phyloP scores from a whole-genome alignment of 345 rosid species.

The Brassica carinata region DNA sequence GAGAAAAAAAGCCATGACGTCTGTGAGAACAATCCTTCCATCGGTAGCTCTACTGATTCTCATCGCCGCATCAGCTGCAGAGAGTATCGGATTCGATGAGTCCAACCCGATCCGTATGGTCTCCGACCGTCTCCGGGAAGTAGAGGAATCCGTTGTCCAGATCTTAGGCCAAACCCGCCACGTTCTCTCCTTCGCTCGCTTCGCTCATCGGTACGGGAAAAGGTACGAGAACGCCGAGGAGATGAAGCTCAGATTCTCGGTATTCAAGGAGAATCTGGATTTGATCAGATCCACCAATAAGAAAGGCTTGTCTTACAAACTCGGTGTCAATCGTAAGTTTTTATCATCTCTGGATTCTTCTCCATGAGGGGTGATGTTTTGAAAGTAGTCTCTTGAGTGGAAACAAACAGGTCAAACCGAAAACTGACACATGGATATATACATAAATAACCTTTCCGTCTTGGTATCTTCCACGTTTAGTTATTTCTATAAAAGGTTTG shows the following conservation, averaged over 20 bases:
- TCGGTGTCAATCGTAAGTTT: slow-evolving; percentile 70
- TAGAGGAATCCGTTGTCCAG: slow-evolving; percentile 58
- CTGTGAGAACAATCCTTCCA: slow-evolving; percentile 33
- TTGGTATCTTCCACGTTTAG: slow-evolving; percentile 5
- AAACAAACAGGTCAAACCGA: not conserved
- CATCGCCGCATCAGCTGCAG: not conserved
- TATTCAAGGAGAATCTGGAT: slow-evolving; percentile 74
- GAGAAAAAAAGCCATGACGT: slow-evolving; percentile 38
- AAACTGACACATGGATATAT: slow-evolving; percentile 2
- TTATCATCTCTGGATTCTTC: not conserved
- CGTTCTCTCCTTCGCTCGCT: slow-evolving; percentile 74
- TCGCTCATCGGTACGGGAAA: slow-evolving; percentile 76
- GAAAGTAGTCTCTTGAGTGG: not conserved
- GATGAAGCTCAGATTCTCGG: slow-evolving; percentile 65
- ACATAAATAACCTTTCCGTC: not conserved
- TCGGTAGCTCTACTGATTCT: slow-evolving; percentile 42
- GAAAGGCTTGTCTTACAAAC: slow-evolving; percentile 67
- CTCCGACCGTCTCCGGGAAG: slow-evolving; percentile 59
- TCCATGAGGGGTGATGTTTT: not conserved
- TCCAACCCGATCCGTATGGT: slow-evolving; percentile 70
- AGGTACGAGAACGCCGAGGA: slow-evolving; percentile 69
- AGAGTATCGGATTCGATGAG: slow-evolving; percentile 56
- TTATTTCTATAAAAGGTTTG: not conserved
- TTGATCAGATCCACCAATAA: slow-evolving; percentile 77
- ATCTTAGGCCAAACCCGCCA: slow-evolving; percentile 65